A percentile compares a stretch with the other conserved stretches of the same genome.
These are phyloP conservation scores for Termitomyces sp. DNA, from an alignment of 1,284 basidiomycete genomes.

Conservation along the genomic window DNA sequence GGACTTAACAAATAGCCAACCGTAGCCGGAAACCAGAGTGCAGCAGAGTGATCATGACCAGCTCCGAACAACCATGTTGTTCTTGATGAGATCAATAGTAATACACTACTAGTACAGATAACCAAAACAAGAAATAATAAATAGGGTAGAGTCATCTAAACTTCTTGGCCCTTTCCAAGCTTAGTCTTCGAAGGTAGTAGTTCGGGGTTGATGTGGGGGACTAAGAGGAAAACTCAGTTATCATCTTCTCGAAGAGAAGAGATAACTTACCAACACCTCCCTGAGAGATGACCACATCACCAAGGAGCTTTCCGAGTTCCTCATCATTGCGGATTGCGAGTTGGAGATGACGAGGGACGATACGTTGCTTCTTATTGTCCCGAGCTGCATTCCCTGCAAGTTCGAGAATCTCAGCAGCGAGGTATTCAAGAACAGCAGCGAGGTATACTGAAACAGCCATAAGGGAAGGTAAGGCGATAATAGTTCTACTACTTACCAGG, in stretches of 20 bases:
- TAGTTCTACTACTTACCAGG: conserved; percentile 47
- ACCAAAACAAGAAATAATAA: background rate
- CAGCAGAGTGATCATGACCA: background rate
- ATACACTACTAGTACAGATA: conserved; percentile 15
- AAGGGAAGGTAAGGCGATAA: background rate
- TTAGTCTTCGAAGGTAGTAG: conserved; percentile 45
- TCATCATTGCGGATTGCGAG: conserved; percentile 89
- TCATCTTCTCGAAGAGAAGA: conserved; percentile 21
- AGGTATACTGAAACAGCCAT: conserved; percentile 59
- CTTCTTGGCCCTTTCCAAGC: conserved; percentile 31
- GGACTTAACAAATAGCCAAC: too few species aligned
- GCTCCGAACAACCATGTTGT: too few species aligned
- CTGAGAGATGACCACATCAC: conserved; percentile 84
- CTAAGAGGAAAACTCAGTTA: background rate
- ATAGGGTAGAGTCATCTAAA: conserved; percentile 19
- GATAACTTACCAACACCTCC: conserved; percentile 65
- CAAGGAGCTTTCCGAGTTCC: conserved; percentile 74
- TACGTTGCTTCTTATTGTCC: conserved; percentile 87
- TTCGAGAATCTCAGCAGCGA: conserved; percentile 85
- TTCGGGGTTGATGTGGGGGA: conserved; percentile 25
- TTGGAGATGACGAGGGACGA: conserved; percentile 86
- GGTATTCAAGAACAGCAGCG: conserved; percentile 73
- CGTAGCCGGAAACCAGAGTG: too few species aligned
- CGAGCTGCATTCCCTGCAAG: conserved; percentile 79
- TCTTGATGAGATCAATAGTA: conserved; percentile 9